Base-by-base conservation (phyloP, 2,329 filamentous ascomycete species). In the Botrytis byssoidea region DNA sequence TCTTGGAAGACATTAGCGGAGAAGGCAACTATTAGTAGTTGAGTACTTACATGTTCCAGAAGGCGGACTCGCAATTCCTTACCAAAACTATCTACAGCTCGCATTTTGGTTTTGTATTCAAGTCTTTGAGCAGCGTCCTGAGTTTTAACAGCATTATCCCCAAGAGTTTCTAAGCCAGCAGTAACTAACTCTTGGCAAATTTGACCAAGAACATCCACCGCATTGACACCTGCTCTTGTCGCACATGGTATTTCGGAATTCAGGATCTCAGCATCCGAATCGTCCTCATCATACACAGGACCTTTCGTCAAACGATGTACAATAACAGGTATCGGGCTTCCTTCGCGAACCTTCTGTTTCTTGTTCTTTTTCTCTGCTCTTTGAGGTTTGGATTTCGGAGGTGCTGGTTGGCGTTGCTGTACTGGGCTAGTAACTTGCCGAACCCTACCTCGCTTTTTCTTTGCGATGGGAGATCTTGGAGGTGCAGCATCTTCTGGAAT, bases 181-280 rank as follows among this genome's bases (percentile, higher is more conserved):
- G 84, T 84, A 32, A 90, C 83, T 46, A 90, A 84, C 77, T 91
- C 89, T 48, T 89, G 86, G 78, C 88, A 91, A 22, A 91, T 84
- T 75, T 90, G 86, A 9, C 86, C 84, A 55, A 92, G 83, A 1
- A 91, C 89, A 76, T 92, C 90, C 3, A 91, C 83, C 0, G 87
- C 85, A 66, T 89, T 92, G 76, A 91, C 89, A 64, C 88, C 88
- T 35, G 83, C 85, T 84, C 76, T 77, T 65, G 86, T 87, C 0
- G 85, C 83, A 74, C 87, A 88, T 0, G 88, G 87, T 2, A 90
- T 87, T 7, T 88, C 85, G 2, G 82, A 79, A 63, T 85, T 84
- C 6, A 88, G 82, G 0, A 86, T 83, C 63, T 88, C 84, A 4
- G 82, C 81, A 32, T 83, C 82, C 14, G 81, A 81, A 4, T 85